Conservation (phyloP, 2,329 filamentous ascomycete species). For the Ceratocystis harringtonii region DNA sequence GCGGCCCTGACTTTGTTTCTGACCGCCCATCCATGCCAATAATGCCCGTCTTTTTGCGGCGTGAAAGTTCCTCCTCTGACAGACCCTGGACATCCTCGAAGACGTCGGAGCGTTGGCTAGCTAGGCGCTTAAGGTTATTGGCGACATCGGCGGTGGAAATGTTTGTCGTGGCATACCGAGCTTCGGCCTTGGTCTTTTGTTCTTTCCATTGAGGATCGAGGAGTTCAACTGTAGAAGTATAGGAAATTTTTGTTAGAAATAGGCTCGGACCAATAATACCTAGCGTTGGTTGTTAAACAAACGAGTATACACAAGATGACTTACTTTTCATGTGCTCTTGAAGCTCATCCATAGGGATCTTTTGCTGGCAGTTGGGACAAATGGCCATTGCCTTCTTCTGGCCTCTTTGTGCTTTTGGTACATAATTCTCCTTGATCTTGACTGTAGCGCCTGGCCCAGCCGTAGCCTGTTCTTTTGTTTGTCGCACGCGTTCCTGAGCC, state of each 20-base stretch:
- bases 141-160: conserved; percentile 75
- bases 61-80: conserved; percentile 56
- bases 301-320: conserved; percentile 20
- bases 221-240: conserved; percentile 52
- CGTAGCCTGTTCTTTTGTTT: conserved; percentile 53
- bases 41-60: conserved; percentile 59
- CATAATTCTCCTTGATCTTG: conserved; percentile 88
- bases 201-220: conserved; percentile 93
- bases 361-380: conserved; percentile 86
- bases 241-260: conserved; percentile 24
- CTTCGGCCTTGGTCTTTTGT: conserved; percentile 77
- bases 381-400: conserved; percentile 56
- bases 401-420: conserved; percentile 65
- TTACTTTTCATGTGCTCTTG: conserved; percentile 82
- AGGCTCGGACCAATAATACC: not conserved
- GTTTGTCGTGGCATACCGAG: conserved; percentile 72
- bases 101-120: conserved; percentile 73
- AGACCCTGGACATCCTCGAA: conserved; percentile 63
- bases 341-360: conserved; percentile 73
- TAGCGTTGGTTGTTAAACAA: not conserved
- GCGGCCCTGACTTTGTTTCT: conserved; percentile 9
- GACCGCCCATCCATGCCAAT: conserved; percentile 12
- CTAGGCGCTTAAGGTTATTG: conserved; percentile 88
- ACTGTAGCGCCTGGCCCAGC: conserved; percentile 57
- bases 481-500: conserved; percentile 49